phyloP scores from a whole-genome alignment of 2,329 filamentous ascomycete species.

The Graphilbum fragrans region DNA sequence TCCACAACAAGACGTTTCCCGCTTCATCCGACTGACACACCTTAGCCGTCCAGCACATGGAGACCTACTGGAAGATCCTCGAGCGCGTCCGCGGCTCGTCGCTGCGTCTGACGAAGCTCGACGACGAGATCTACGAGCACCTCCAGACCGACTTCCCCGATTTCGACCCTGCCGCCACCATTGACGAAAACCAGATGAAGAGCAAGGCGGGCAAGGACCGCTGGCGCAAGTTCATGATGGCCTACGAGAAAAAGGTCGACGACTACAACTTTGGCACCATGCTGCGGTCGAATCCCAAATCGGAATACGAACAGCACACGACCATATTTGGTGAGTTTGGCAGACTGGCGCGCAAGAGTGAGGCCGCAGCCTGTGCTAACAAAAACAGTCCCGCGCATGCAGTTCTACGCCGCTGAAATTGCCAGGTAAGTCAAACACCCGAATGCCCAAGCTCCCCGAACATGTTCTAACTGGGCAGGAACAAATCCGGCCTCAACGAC shows the following conservation, averaged over 20 bases:
- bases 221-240: slow-evolving; percentile 90
- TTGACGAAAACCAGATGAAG: slow-evolving; percentile 95
- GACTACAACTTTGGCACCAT: slow-evolving; percentile 99
- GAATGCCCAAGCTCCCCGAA: too few relatives aligned
- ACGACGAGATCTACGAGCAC: slow-evolving; percentile 89
- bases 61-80: slow-evolving; percentile 94
- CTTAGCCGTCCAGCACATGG: slow-evolving; percentile 92
- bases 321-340: slow-evolving; percentile 71
- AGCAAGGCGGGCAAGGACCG: slow-evolving; percentile 87
- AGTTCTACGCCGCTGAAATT: slow-evolving; percentile 43
- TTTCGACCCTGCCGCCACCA: slow-evolving; percentile 68
- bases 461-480: too few relatives aligned
- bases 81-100: slow-evolving; percentile 82
- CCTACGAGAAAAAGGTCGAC: slow-evolving; percentile 87
- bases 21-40: too few relatives aligned
- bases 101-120: slow-evolving; percentile 82
- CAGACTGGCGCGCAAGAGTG: background rate
- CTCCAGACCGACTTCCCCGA: slow-evolving; percentile 84
- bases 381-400: slow-evolving; percentile 38
- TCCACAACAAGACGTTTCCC: too few relatives aligned
- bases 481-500: slow-evolving; percentile 82
- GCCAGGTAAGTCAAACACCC: slow-evolving; percentile 19
- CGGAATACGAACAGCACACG: slow-evolving; percentile 75
- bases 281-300: slow-evolving; percentile 64
- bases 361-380: slow-evolving; percentile 4